Percentiles rank a stretch among this genome's conserved stretches.
Evolutionary conservation across 2,329 filamentous ascomycete genomes (phyloP).

Genomic region (Blastomyces gilchristii): DNA sequence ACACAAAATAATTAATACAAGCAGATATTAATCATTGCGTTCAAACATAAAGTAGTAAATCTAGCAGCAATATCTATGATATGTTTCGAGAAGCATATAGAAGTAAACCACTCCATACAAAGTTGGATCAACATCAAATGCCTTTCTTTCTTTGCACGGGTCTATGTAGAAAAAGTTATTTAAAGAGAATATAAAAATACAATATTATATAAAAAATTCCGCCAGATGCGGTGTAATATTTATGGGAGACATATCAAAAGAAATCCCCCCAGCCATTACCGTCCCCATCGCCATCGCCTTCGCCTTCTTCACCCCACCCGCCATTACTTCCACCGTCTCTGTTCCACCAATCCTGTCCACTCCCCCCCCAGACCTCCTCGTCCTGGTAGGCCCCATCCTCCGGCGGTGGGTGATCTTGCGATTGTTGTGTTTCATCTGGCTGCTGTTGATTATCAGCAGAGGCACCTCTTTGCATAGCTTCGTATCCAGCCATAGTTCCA

Average conservation of each 20-base stretch:
- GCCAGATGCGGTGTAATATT: background rate
- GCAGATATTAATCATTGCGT: background rate
- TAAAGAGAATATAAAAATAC: background rate
- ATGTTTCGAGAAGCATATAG: background rate
- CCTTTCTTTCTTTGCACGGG: no score
- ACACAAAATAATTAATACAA: background rate
- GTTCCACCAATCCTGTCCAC: constrained; percentile 17
- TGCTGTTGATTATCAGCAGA: background rate
- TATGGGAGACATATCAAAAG: background rate
- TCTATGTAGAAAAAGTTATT: background rate
- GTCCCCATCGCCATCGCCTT: constrained; percentile 18
- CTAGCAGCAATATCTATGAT: background rate
- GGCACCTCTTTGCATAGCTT: constrained; percentile 48
- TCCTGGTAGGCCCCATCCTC: constrained; percentile 14
- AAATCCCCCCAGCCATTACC: constrained; percentile 8
- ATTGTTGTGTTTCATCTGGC: constrained; percentile 11
- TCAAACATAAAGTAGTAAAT: background rate
- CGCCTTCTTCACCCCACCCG: constrained; percentile 23
- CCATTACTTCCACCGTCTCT: constrained; percentile 21
- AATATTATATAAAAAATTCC: background rate
- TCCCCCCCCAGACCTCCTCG: constrained; percentile 27
- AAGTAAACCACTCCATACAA: background rate
- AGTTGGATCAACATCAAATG: no score
- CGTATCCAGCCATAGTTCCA: constrained; percentile 52
- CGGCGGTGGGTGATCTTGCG: background rate